Conservation (phyloP, 768 basidiomycete species). For the Tephrocybe sp. region DNA sequence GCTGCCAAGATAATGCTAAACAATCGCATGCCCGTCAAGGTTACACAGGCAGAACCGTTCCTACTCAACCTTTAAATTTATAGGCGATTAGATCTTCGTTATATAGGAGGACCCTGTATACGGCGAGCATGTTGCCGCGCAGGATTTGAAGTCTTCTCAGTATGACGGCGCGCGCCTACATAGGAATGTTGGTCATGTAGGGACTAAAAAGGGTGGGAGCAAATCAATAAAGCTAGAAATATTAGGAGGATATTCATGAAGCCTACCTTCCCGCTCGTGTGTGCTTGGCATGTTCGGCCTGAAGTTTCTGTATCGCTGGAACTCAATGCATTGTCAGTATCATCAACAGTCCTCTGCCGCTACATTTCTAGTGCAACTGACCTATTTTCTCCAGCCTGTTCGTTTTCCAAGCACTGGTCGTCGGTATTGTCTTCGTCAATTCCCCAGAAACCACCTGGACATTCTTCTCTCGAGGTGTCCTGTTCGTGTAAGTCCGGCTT, state of each 20-base stretch:
- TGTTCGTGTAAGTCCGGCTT: conserved; percentile 61
- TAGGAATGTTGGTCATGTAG: conserved; percentile 43
- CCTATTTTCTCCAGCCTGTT: conserved; percentile 39
- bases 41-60: too few relatives aligned
- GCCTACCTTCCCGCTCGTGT: conserved; percentile 32
- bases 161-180: conserved; percentile 47
- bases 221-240: not conserved
- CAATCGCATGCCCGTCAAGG: too few relatives aligned
- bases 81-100: too few relatives aligned
- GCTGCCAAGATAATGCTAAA: too few relatives aligned
- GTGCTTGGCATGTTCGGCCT: too few relatives aligned
- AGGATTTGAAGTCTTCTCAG: conserved; percentile 45
- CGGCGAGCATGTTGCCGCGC: conserved; percentile 36
- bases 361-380: not conserved
- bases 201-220: conserved; percentile 27
- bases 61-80: too few relatives aligned
- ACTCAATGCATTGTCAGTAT: too few relatives aligned
- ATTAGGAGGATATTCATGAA: not conserved
- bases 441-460: conserved; percentile 54
- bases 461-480: conserved; percentile 73
- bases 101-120: conserved; percentile 9
- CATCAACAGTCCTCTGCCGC: too few relatives aligned
- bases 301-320: too few relatives aligned
- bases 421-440: conserved; percentile 67
- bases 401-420: conserved; percentile 47